Evolutionary conservation across 2,329 filamentous ascomycete species (phyloP).

Genomic region (Cladophialophora bantiana): DNA sequence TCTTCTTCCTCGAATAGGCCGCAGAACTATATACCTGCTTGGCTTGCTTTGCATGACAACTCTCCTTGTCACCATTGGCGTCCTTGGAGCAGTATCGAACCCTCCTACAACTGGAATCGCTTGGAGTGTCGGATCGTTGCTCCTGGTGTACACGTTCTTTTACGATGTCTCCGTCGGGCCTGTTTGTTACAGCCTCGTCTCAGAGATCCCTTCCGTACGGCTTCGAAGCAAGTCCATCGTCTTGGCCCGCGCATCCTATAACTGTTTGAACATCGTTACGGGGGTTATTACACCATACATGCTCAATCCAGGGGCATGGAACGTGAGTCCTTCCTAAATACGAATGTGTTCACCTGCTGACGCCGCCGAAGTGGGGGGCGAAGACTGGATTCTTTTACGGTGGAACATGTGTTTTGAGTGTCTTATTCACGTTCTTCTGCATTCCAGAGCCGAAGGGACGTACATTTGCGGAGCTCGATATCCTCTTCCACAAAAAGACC

Average conservation of each 20-base stretch:
- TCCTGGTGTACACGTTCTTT: conserved; percentile 61
- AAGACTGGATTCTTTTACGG: conserved; percentile 68
- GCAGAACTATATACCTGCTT: conserved; percentile 48
- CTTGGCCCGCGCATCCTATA: conserved; percentile 58
- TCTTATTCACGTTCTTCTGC: conserved; percentile 80
- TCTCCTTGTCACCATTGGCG: conserved; percentile 43
- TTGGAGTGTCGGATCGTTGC: conserved; percentile 53
- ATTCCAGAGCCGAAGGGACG: conserved; percentile 72
- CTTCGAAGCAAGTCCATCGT: conserved; percentile 63
- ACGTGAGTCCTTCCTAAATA: conserved; percentile 45
- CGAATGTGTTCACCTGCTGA: conserved; percentile 51
- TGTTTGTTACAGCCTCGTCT: conserved; percentile 60
- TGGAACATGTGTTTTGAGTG: conserved; percentile 77
- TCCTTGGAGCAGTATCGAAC: conserved; percentile 31
- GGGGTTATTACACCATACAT: conserved; percentile 42
- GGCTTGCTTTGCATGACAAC: conserved; percentile 42
- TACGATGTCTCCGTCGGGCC: conserved; percentile 64
- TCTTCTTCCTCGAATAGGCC: conserved; percentile 47
- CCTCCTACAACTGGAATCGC: conserved; percentile 42
- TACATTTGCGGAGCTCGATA: conserved; percentile 52
- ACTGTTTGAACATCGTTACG: conserved; percentile 48
- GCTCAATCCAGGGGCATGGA: conserved; percentile 44
- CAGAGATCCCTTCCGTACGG: conserved; percentile 61
- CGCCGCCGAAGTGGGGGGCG: conserved; percentile 42
- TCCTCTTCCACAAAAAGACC: conserved; percentile 51